Base-by-base conservation (phyloP, 2,329 filamentous ascomycete genomes). In the Fusarium sp. region DNA sequence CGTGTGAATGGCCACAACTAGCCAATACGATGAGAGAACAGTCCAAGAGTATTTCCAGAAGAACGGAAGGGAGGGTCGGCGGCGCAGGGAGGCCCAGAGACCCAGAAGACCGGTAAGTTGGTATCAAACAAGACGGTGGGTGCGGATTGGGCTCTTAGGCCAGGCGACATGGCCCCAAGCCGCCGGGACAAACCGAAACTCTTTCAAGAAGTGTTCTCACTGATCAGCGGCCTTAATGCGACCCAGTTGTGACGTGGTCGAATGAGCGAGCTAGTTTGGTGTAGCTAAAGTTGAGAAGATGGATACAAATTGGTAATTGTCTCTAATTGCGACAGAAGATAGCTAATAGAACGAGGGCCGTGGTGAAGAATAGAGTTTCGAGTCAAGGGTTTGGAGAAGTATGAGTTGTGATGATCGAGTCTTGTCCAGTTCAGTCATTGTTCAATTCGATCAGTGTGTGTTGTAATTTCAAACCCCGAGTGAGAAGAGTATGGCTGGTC, bases 211-310 rank as follows among this genome's bases (percentile, higher is more conserved):
- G 71, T 44, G 49, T 62, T 71, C 59, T 49, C 59, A 64, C 61
- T 54, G 64, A 70, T 73, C 70, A 45, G 68, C 68, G 60, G 54
- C 70, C 60, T 48, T 61, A 40, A 65, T 75, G 73, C 66, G 67
- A 66, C 73, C 62, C 49, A 66, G 56, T 55, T 52, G 72, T 76
- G 75, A 76, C 67, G 75, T 76, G 75, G 71, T 75, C 75, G 48
- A 75, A 68, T 64, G 58, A 75, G 61, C 45, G 57, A 70, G 58
- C 20, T n/a, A 61, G 32, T 38, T 41, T 15, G 35, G 20, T 20
- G 40, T 20, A 67, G 63, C 54, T 40, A 63, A 63, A 42, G 18
- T 33, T 35, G 49, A 61, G 58, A 70, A 54, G 64, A 48, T 62
- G 44, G 18, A 30, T 32, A 26, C 63, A 60, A 63, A 56, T 45